These are phyloP conservation scores for Rutidosis leptorrhynchoides DNA, from an alignment of 129 eudicot species.

Conservation along the genomic window DNA sequence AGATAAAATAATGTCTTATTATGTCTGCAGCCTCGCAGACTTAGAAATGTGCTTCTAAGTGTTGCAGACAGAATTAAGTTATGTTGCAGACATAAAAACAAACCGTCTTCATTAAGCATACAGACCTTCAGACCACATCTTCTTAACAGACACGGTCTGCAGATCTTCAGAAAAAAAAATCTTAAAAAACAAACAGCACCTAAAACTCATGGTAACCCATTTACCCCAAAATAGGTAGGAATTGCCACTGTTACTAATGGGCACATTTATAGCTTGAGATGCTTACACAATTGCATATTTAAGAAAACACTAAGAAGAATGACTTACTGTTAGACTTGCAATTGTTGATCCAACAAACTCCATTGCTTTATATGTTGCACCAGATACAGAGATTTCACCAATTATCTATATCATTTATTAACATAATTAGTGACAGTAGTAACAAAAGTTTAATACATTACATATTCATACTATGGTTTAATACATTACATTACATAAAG, in stretches of 20 bases:
- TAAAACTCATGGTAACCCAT: neutral
- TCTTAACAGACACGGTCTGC: too few relatives aligned
- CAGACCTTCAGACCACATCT: too few relatives aligned
- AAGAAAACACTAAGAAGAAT: neutral
- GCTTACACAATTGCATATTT: neutral
- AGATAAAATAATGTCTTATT: too few relatives aligned
- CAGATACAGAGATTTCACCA: slow-evolving; percentile 93
- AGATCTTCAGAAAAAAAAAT: too few relatives aligned
- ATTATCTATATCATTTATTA: slow-evolving; percentile 67
- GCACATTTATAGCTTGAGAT: neutral
- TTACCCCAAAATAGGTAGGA: neutral
- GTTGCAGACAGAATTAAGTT: too few relatives aligned
- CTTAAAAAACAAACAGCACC: too few relatives aligned
- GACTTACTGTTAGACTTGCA: slow-evolving; percentile 78
- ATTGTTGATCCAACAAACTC: slow-evolving; percentile 89
- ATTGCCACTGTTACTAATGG: neutral
- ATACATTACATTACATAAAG: too few relatives aligned
- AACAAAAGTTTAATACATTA: too few relatives aligned
- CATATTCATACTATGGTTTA: slow-evolving; percentile 3
- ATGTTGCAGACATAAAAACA: too few relatives aligned
- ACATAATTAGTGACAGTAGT: slow-evolving; percentile 10
- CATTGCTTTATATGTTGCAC: slow-evolving; percentile 95
- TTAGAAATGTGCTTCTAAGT: too few relatives aligned
- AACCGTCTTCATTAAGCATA: too few relatives aligned
- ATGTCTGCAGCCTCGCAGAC: too few relatives aligned